Conservation (phyloP, 1,284 basidiomycete genomes). For the Papiliotrema nemorosa region DNA sequence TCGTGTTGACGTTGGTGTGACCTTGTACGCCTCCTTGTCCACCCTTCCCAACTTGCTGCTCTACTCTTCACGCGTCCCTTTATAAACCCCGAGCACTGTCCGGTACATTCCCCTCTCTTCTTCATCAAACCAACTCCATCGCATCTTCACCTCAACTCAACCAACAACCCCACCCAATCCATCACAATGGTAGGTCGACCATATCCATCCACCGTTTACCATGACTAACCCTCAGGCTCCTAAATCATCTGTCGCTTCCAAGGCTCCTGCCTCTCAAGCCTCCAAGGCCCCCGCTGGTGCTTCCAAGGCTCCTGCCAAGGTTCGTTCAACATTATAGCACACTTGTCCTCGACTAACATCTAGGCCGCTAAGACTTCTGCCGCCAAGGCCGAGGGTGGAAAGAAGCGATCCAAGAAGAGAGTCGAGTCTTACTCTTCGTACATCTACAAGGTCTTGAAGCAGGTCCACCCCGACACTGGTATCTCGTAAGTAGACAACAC, state of each 20-base stretch:
- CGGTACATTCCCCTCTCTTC: not conserved
- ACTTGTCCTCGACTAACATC: constrained; percentile 8
- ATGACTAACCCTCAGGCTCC: constrained; percentile 32
- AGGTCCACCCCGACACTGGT: constrained; percentile 92
- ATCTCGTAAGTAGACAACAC: constrained; percentile 53
- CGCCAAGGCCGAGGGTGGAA: constrained; percentile 60
- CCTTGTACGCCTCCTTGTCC: not conserved
- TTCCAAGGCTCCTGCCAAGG: constrained; percentile 55
- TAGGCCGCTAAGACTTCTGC: constrained; percentile 69
- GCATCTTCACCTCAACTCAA: constrained; percentile 18
- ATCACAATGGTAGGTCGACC: constrained; percentile 31
- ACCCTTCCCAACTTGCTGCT: not conserved
- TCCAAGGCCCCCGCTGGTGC: constrained; percentile 52
- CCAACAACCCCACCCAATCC: constrained; percentile 14
- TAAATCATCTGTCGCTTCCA: constrained; percentile 50
- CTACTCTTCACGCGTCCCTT: not conserved
- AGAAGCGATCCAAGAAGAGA: constrained; percentile 89
- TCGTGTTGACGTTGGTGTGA: not conserved
- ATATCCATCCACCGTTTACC: constrained; percentile 1
- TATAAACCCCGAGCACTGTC: not conserved
- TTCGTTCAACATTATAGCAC: constrained; percentile 51
- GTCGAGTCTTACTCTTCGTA: constrained; percentile 87
- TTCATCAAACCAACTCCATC: constrained; percentile 10
- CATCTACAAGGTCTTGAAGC: constrained; percentile 72
- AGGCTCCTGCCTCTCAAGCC: constrained; percentile 61